Conservation (phyloP, 2,329 filamentous ascomycete genomes). For the Aspergillus awamori region DNA sequence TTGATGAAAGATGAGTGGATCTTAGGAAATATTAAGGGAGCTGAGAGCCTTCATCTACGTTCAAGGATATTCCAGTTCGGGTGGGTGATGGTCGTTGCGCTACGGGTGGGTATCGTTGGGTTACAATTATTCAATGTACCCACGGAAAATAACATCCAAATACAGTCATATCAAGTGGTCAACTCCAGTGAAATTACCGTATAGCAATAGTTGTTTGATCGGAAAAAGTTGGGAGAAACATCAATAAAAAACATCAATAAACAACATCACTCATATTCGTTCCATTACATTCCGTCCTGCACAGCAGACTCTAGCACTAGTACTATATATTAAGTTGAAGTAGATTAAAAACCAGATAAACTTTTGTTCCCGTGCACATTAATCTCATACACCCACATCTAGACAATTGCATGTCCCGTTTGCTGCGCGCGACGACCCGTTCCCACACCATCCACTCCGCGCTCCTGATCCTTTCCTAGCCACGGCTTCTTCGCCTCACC, state of each 20-base stretch:
- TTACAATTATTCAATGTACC: too few species aligned
- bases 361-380: slow-evolving; percentile 3
- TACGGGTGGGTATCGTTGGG: too few species aligned
- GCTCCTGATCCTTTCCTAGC: slow-evolving; percentile 83
- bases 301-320: background rate
- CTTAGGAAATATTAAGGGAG: background rate
- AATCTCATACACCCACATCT: background rate
- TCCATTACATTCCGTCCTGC: background rate
- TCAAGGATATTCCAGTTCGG: too few species aligned
- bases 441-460: slow-evolving; percentile 58
- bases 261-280: background rate
- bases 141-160: too few species aligned
- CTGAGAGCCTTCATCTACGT: too few species aligned
- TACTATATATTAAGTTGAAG: slow-evolving; percentile 1
- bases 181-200: too few species aligned
- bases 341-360: background rate
- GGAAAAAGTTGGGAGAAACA: too few species aligned
- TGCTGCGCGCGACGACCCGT: slow-evolving; percentile 11
- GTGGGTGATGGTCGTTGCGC: too few species aligned
- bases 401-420: slow-evolving; percentile 10
- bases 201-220: too few species aligned
- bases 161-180: too few species aligned
- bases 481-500: slow-evolving; percentile 93
- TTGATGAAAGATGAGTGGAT: background rate
- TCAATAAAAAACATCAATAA: background rate